Evolutionary conservation across 495 filamentous ascomycete genomes (phyloP).

Genomic region (Parmelia sp.): DNA sequence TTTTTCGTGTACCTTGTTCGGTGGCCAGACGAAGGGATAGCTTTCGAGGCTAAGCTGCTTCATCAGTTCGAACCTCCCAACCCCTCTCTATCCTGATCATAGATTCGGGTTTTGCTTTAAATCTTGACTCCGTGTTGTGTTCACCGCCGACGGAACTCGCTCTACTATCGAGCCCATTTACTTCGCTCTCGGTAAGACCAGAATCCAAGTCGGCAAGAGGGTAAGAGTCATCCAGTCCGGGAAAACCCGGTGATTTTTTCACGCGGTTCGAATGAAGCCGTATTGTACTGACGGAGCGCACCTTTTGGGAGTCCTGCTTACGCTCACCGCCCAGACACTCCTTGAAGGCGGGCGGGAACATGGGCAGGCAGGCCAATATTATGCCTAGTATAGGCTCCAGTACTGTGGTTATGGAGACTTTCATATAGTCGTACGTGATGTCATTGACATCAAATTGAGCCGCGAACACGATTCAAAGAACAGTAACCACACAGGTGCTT

Average conservation of each 20-base stretch:
- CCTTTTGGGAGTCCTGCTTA: not conserved
- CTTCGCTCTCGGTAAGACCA: not conserved
- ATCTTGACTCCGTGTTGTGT: not conserved
- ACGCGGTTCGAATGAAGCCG: not conserved
- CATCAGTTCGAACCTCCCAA: too few relatives aligned
- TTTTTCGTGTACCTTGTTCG: too few relatives aligned
- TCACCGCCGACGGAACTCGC: not conserved
- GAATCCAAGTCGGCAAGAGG: not conserved
- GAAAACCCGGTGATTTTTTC: not conserved
- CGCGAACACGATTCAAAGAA: constrained; percentile 7
- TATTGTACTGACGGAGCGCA: not conserved
- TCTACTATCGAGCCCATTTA: not conserved
- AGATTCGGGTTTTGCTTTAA: not conserved
- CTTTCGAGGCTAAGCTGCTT: too few relatives aligned
- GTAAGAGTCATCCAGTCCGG: not conserved
- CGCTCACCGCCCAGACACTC: not conserved
- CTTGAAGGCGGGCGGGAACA: constrained; percentile 13
- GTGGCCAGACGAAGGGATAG: too few relatives aligned
- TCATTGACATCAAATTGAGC: not conserved
- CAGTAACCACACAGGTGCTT: constrained; percentile 12
- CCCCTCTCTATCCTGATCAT: too few relatives aligned
- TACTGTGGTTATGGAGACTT: not conserved
- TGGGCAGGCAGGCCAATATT: constrained; percentile 8
- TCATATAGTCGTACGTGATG: not conserved
- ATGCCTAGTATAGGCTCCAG: constrained; percentile 11